phyloP scores from a whole-genome alignment of 345 rosid species.

The Melaleuca alternifolia region DNA sequence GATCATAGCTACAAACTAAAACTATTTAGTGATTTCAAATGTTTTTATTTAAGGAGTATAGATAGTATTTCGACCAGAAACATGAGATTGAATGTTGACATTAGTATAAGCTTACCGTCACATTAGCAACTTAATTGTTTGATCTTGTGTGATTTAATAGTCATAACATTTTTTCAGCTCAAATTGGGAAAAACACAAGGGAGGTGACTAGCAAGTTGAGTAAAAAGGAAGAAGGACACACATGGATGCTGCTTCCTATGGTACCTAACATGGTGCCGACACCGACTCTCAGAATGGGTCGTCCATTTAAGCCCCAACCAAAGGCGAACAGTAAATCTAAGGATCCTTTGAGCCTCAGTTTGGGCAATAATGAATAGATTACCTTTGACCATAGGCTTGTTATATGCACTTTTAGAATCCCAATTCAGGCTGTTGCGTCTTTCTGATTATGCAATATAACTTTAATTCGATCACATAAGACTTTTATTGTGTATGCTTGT shows the following conservation, averaged over 20 bases:
- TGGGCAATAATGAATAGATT: background rate
- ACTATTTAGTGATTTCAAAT: background rate
- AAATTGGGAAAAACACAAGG: background rate
- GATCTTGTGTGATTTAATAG: background rate
- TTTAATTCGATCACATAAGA: background rate
- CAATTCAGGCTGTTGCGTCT: background rate
- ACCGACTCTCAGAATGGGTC: background rate
- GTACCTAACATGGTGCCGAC: background rate
- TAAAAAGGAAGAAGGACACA: background rate
- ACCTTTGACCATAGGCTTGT: background rate
- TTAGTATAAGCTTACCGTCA: background rate
- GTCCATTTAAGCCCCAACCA: background rate
- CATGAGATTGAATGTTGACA: background rate
- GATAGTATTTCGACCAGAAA: background rate
- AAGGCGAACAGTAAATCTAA: background rate
- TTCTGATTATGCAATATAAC: background rate
- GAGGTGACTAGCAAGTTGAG: background rate
- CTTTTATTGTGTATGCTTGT: background rate
- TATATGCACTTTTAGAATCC: background rate
- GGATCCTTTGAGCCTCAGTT: background rate
- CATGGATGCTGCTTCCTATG: background rate
- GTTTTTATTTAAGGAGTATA: background rate
- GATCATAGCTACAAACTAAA: background rate
- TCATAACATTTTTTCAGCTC: background rate
- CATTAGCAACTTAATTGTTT: background rate